Base-by-base conservation (phyloP, 2,329 filamentous ascomycete species). In the Cryphonectria carpinicola region DNA sequence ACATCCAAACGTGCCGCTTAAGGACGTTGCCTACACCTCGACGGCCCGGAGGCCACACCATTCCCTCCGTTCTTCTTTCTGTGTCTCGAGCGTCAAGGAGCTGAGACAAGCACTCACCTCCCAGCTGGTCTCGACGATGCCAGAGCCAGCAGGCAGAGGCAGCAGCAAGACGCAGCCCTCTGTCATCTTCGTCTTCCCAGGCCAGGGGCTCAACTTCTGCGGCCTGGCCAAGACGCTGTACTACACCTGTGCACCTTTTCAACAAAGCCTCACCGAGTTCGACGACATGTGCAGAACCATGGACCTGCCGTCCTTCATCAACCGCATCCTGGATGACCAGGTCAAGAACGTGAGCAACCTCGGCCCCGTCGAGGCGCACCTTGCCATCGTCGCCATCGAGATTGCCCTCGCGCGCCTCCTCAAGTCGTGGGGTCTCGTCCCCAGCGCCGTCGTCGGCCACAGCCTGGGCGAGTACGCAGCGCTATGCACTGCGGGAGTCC, bases 401-500 rank as follows among this genome's bases (percentile, higher is more conserved):
- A 80, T 80, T 49, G 81, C 82, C 22, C 71, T 83, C 25, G 78
- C 79, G 10, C 75, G 78, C 52, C 73, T 82, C 11, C 83, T 80
- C 80, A 74, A 74, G 52, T 80, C 78, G 7, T 79, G 78, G 75
- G 81, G 81, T n/a, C 68, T 83, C 46, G 76, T 76, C 35, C 81
- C 81, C 67, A 81, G 82, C 62, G 82, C 79, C 14, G 81, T 83
- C 8, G 70, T 83, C 41, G 82, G 82, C 37, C 82, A 82, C 71
- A 89, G 87, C 74, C 80, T 90, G 62, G 88, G 88, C 63, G 88
- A 90, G 76, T 89, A 89, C 74, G 87, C 88, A 32, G 35, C 11
- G 19, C 43, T 94, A 8, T 86, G 92, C 76, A 85, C 90, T 56
- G 90, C 91, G 67, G 92, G 90, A 64, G 90, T 93, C n/a, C 82